Evolutionary conservation across 805 yeast genomes (phyloP), one percentile per base, ranked within the genome.

Genomic region (Candida golubevii): DNA sequence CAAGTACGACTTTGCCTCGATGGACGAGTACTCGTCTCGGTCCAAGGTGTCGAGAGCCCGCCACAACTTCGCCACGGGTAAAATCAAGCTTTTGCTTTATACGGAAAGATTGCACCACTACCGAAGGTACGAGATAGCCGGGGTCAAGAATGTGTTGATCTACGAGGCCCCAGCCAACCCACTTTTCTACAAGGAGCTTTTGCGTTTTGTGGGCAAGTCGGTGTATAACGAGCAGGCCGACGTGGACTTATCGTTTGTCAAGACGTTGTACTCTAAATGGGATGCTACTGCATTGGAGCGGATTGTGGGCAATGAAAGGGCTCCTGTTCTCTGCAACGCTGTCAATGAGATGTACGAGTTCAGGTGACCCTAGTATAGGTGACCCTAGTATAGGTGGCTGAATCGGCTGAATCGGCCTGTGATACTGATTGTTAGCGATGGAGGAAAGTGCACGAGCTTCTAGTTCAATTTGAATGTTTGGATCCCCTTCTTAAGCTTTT

Each of bases 81-180:
- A 82, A 44, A 67, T 71, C 28, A 83, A 85, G 56, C 74, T 91
- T 26, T 61, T 93, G 69, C 65, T 93, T n/a, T 91, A 91, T 65
- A 87, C 97, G 0, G 98, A 91, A 58, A 83, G 99, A 74, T 70
- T 91, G 60, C 98, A 93, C 63, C 93, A 88, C 60, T 93, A 82
- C 69, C 79, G 96, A 51, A 75, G 98, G 41, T 90, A 78, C 62
- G 90, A 86, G 46, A 72, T 93, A 41, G 79, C 76, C 47, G 98
- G 98, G 26, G 96, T 88, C 18, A 83, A 85, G 58, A 85, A 82
- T 44, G 74, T 93, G 13, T 62, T 91, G 7, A 80, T 93, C 69
- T 93, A 88, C 63, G 88, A 84, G 30, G 73, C 86, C 15, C 98
- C 99, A 11, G 71, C 82, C 12, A 89, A 91, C 60, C 96, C 97